phyloP scores from a whole-genome alignment of 805 yeast genomes.

The Saccharomycopsis fibuligera region DNA sequence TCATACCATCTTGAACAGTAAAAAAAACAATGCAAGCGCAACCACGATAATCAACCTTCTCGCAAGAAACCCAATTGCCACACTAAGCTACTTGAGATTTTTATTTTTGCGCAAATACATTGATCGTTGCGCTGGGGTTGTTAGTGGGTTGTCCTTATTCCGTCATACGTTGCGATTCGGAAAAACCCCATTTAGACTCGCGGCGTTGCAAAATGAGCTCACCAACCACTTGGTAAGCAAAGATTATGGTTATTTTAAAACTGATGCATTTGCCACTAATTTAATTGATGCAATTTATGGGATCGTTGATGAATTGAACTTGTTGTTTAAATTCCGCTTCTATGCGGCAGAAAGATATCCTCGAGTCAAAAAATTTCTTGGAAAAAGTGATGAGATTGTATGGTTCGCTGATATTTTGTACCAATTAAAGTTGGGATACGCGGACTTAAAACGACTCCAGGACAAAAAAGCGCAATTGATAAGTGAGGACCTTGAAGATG shows the following conservation, averaged over 20 bases:
- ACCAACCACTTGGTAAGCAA: background rate
- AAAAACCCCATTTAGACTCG: constrained; percentile 19
- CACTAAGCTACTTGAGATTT: constrained; percentile 3
- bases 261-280: constrained; percentile 11
- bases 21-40: background rate
- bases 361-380: constrained; percentile 7
- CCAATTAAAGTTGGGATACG: constrained; percentile 7
- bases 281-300: constrained; percentile 19
- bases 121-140: constrained; percentile 14
- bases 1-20: background rate
- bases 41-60: background rate
- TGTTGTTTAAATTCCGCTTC: constrained; percentile 16
- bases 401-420: constrained; percentile 20
- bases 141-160: constrained; percentile 18
- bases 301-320: constrained; percentile 20
- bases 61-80: background rate
- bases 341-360: constrained; percentile 8
- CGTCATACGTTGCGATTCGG: constrained; percentile 21
- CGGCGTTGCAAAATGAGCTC: background rate
- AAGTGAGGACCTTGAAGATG: constrained; percentile 2
- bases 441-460: background rate
- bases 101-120: constrained; percentile 7
- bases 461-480: background rate
- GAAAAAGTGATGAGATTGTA: constrained; percentile 14
- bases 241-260: background rate